These are phyloP conservation scores for Aspergillus candidus DNA, from an alignment of 2,329 filamentous ascomycete genomes.

Conservation along the genomic window DNA sequence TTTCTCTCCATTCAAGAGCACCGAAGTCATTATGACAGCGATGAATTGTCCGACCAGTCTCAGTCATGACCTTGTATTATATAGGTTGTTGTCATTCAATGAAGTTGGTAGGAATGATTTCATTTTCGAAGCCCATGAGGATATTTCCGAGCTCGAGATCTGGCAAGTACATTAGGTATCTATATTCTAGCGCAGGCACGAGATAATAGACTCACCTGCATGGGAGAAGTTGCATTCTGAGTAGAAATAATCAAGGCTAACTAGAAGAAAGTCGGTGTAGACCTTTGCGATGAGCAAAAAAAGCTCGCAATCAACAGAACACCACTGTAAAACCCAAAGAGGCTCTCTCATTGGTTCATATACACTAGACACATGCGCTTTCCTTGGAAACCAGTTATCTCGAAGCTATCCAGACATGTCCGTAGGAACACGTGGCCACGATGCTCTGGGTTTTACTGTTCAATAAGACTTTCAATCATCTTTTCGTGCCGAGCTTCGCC, in stretches of 20 bases:
- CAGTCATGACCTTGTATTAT: conserved; percentile 12
- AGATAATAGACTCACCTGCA: conserved; percentile 22
- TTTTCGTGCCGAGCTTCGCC: conserved; percentile 14
- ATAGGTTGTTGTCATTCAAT: conserved; percentile 17
- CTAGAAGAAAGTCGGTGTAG: conserved; percentile 31
- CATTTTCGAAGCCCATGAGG: conserved; percentile 27
- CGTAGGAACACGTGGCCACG: conserved; percentile 12
- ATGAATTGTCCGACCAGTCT: conserved; percentile 14
- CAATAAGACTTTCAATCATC: conserved; percentile 24
- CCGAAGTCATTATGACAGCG: conserved; percentile 20
- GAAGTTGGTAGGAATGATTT: conserved; percentile 12
- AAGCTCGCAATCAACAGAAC: conserved; percentile 19
- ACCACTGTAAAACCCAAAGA: conserved; percentile 25
- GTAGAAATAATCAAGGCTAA: conserved; percentile 38
- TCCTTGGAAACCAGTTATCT: conserved; percentile 14
- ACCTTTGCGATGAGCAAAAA: conserved; percentile 24
- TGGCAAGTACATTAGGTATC: conserved; percentile 2
- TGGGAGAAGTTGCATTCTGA: conserved; percentile 34
- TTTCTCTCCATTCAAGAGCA: conserved; percentile 8
- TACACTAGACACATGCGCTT: conserved; percentile 29
- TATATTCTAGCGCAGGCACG: not conserved
- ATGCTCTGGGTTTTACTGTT: conserved; percentile 20
- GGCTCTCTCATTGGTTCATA: conserved; percentile 33
- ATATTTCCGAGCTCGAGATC: conserved; percentile 41
- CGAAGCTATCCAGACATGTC: conserved; percentile 18